Conservation (phyloP, 148 eudicot genomes). For the Dianthus caryophyllus region DNA sequence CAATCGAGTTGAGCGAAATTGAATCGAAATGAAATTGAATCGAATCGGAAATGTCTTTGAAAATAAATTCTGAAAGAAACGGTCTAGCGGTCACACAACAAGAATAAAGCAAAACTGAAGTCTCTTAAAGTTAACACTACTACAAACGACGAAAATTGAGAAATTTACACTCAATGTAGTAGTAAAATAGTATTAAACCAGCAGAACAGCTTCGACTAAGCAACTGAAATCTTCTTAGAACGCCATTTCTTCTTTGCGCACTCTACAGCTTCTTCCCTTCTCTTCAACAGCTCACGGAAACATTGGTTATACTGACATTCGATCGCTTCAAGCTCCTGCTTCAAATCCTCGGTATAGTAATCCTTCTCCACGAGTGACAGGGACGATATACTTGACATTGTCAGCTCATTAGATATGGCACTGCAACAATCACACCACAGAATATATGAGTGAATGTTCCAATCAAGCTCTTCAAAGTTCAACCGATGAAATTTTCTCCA, state of each 20-base stretch:
- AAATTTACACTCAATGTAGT: not conserved
- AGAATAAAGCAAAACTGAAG: too few relatives aligned
- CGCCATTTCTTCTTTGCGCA: conserved; percentile 54
- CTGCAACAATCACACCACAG: conserved; percentile 17
- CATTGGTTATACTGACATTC: conserved; percentile 44
- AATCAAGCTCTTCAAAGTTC: too few relatives aligned
- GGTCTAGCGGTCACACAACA: too few relatives aligned
- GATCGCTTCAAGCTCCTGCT: conserved; percentile 57
- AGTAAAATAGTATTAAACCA: not conserved
- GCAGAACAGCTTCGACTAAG: conserved; percentile 22
- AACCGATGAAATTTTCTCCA: too few relatives aligned
- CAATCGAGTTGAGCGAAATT: too few relatives aligned
- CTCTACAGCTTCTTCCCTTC: conserved; percentile 55
- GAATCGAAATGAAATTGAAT: too few relatives aligned
- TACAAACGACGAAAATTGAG: not conserved
- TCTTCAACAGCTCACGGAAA: conserved; percentile 43
- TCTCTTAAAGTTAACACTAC: too few relatives aligned
- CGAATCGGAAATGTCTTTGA: too few relatives aligned
- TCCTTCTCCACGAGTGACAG: conserved; percentile 28
- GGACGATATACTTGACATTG: conserved; percentile 31
- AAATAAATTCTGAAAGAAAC: too few relatives aligned
- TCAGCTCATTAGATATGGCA: conserved; percentile 34
- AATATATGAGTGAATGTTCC: not conserved
- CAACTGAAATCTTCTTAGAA: conserved; percentile 30
- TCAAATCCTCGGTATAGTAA: conserved; percentile 42